A percentile compares a stretch with the other conserved stretches of the same genome.
Conservation (phyloP, 352 stramenopile species). For the Stramenopiles sp. region DNA sequence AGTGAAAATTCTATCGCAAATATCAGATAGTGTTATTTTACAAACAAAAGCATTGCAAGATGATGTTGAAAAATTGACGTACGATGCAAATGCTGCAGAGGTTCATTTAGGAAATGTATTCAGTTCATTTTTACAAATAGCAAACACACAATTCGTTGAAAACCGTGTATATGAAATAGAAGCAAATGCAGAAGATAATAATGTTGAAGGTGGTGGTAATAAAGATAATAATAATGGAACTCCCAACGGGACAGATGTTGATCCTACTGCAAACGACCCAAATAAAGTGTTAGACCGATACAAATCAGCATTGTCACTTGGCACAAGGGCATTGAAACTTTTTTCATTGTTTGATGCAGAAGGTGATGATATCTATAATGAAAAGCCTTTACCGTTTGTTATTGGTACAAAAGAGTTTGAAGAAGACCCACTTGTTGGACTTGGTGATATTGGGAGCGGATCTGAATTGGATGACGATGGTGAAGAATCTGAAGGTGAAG, state of each 20-base stretch:
- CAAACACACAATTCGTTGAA: conserved; percentile 62
- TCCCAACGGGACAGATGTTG: conserved; percentile 1
- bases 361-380: conserved; percentile 58
- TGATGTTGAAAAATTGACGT: conserved; percentile 38
- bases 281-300: conserved; percentile 41
- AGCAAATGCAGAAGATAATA: conserved; percentile 27
- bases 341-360: conserved; percentile 52
- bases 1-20: conserved; percentile 27
- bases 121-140: conserved; percentile 59
- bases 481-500: neutral
- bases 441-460: conserved; percentile 23
- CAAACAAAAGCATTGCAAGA: conserved; percentile 46
- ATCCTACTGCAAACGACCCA: conserved; percentile 10
- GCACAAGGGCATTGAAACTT: conserved; percentile 50
- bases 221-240: neutral
- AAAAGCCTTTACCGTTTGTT: conserved; percentile 53
- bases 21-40: conserved; percentile 39
- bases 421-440: conserved; percentile 48
- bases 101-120: conserved; percentile 53
- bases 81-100: conserved; percentile 37
- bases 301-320: conserved; percentile 43
- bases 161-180: conserved; percentile 64
- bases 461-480: neutral
- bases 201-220: neutral
- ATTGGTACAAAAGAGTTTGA: conserved; percentile 57